Conservation (phyloP, 1,139 yeast genomes). For the Candida gigantensis region DNA sequence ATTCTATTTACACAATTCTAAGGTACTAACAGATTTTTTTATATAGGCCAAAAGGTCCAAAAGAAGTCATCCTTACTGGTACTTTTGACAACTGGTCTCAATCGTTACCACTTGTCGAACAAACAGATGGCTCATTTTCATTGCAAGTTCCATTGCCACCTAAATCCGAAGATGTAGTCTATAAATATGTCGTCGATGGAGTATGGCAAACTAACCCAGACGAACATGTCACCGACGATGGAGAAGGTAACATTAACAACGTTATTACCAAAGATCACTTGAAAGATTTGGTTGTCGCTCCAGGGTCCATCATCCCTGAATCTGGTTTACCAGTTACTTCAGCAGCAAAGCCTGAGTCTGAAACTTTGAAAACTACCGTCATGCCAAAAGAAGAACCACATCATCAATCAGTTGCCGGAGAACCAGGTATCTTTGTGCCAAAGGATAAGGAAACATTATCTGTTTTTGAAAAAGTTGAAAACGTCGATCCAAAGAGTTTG, state of each 20-base stretch:
- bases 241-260: constrained; percentile 63
- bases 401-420: constrained; percentile 46
- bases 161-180: constrained; percentile 45
- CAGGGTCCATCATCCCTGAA: constrained; percentile 56
- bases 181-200: constrained; percentile 77
- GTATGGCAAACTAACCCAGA: constrained; percentile 57
- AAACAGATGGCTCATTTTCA: constrained; percentile 59
- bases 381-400: constrained; percentile 53
- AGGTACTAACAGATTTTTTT: constrained; percentile 4
- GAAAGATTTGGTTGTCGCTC: constrained; percentile 24
- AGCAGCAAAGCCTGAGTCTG: constrained; percentile 13
- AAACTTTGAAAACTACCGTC: constrained; percentile 49
- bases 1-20: too few species aligned
- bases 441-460: constrained; percentile 39
- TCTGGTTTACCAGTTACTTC: constrained; percentile 38
- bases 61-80: constrained; percentile 72
- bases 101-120: constrained; percentile 57
- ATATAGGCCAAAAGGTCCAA: constrained; percentile 73
- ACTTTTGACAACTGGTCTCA: constrained; percentile 76
- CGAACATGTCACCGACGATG: constrained; percentile 49
- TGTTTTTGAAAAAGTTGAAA: constrained; percentile 38
- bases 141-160: constrained; percentile 55
- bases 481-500: constrained; percentile 48
- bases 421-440: constrained; percentile 56
- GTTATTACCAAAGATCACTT: constrained; percentile 47